Conservation (phyloP, 306 rosid genomes). For the Neltuma alba region DNA sequence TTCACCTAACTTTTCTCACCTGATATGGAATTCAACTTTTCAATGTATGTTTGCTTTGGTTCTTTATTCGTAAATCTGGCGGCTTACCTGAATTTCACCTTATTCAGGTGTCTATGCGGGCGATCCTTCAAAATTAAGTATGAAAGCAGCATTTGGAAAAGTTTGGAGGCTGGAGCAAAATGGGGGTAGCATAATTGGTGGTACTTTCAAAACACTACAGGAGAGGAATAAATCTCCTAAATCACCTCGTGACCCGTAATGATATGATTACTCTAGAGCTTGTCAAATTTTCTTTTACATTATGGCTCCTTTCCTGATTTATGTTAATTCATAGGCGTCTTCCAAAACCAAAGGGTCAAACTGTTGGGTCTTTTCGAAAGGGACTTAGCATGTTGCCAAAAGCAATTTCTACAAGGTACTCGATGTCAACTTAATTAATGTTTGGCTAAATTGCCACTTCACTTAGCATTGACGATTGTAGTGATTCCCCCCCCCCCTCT, state of each 20-base stretch:
- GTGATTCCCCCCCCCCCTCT: too few species aligned
- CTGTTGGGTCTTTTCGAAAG: slow-evolving; percentile 79
- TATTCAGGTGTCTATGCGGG: slow-evolving; percentile 93
- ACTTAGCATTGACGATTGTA: slow-evolving; percentile 27
- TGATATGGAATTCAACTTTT: slow-evolving; percentile 10
- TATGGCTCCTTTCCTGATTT: slow-evolving; percentile 43
- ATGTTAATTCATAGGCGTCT: slow-evolving; percentile 69
- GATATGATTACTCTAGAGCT: slow-evolving; percentile 34
- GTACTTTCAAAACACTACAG: slow-evolving; percentile 92
- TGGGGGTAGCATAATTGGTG: slow-evolving; percentile 95
- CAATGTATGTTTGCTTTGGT: background rate
- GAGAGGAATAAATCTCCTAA: slow-evolving; percentile 67
- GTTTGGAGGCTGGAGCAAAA: slow-evolving; percentile 94
- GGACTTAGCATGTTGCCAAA: too few species aligned
- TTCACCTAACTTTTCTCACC: slow-evolving; percentile 27
- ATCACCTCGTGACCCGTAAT: slow-evolving; percentile 87
- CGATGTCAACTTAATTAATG: slow-evolving; percentile 3
- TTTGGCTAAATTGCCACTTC: slow-evolving; percentile 30
- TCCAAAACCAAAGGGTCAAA: slow-evolving; percentile 95
- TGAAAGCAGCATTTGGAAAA: slow-evolving; percentile 98
- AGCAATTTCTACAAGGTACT: background rate
- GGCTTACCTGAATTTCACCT: slow-evolving; percentile 34
- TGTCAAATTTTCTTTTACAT: slow-evolving; percentile 31
- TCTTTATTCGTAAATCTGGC: background rate
- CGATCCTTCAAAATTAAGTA: slow-evolving; percentile 94